Evolutionary conservation across 352 stramenopile genomes (phyloP).

Genomic region (Lagenidium giganteum): DNA sequence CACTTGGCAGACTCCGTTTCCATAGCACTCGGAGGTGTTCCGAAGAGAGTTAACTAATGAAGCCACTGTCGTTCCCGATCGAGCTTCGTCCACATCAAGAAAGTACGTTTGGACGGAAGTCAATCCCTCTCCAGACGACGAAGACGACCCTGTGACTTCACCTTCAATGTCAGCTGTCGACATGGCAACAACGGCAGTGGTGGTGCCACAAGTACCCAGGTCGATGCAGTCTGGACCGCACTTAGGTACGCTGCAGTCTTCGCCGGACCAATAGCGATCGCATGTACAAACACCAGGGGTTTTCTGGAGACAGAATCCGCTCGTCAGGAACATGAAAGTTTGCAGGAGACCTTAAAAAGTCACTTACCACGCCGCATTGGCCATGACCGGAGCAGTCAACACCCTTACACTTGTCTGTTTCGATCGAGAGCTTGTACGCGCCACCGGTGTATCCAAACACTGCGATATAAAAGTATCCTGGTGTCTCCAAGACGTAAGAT

Average conservation of each 20-base stretch:
- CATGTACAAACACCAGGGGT: slow-evolving; percentile 66
- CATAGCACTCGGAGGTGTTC: slow-evolving; percentile 66
- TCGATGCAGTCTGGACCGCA: slow-evolving; percentile 72
- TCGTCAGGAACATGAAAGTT: too few relatives aligned
- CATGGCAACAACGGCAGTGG: neutral
- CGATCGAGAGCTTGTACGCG: slow-evolving; percentile 31
- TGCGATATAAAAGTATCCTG: slow-evolving; percentile 65
- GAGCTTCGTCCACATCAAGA: neutral
- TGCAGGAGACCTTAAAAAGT: neutral
- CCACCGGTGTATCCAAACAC: slow-evolving; percentile 49
- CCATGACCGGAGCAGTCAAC: slow-evolving; percentile 58
- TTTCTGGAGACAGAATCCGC: slow-evolving; percentile 20
- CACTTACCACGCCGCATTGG: slow-evolving; percentile 41
- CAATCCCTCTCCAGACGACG: too few relatives aligned
- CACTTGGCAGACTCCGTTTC: slow-evolving; percentile 58
- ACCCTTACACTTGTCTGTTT: slow-evolving; percentile 62
- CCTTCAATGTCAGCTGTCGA: neutral
- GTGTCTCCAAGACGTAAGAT: slow-evolving; percentile 44
- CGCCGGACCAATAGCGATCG: slow-evolving; percentile 68
- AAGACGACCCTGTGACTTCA: neutral
- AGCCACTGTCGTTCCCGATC: slow-evolving; percentile 6
- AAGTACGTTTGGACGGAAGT: too few relatives aligned
- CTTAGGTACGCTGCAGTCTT: slow-evolving; percentile 66
- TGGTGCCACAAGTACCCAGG: slow-evolving; percentile 32
- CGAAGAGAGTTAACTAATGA: slow-evolving; percentile 27